Percentiles rank a stretch among this genome's conserved stretches.
Conservation (phyloP, 768 basidiomycete genomes). For the Agrocybe praecox region DNA sequence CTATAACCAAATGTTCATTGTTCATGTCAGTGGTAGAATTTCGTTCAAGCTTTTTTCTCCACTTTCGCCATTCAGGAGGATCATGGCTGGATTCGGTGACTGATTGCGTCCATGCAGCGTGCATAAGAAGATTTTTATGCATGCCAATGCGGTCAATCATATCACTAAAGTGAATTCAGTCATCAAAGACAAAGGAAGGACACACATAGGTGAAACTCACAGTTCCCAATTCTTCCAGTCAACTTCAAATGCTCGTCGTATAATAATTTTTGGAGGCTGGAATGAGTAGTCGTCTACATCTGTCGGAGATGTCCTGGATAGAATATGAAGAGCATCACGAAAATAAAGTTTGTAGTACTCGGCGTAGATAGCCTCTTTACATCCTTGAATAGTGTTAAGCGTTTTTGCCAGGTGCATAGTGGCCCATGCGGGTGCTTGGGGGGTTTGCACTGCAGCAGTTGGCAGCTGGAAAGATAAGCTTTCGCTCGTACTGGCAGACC, state of each 20-base stretch:
- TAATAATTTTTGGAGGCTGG: conserved; percentile 9
- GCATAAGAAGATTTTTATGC: conserved; percentile 47
- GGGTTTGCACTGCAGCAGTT: neutral
- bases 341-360: conserved; percentile 59
- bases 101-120: conserved; percentile 56
- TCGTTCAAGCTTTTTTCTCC: conserved; percentile 47
- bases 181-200: neutral
- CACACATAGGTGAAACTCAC: conserved; percentile 40
- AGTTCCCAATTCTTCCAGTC: conserved; percentile 73
- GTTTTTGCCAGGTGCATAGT: conserved; percentile 68
- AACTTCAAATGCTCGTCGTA: conserved; percentile 61
- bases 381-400: conserved; percentile 57
- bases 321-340: conserved; percentile 36
- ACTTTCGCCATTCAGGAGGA: conserved; percentile 50
- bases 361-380: conserved; percentile 71
- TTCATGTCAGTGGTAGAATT: conserved; percentile 13
- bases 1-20: conserved; percentile 15
- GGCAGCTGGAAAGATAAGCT: conserved; percentile 1
- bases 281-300: conserved; percentile 22
- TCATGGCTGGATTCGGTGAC: conserved; percentile 37
- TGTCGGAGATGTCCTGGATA: conserved; percentile 35
- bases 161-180: conserved; percentile 48
- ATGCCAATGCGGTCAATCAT: conserved; percentile 75
- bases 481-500: conserved; percentile 16
- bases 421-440: conserved; percentile 32